Base-by-base conservation (phyloP, 257 asterid species). In the Solanum chiquidenum region DNA sequence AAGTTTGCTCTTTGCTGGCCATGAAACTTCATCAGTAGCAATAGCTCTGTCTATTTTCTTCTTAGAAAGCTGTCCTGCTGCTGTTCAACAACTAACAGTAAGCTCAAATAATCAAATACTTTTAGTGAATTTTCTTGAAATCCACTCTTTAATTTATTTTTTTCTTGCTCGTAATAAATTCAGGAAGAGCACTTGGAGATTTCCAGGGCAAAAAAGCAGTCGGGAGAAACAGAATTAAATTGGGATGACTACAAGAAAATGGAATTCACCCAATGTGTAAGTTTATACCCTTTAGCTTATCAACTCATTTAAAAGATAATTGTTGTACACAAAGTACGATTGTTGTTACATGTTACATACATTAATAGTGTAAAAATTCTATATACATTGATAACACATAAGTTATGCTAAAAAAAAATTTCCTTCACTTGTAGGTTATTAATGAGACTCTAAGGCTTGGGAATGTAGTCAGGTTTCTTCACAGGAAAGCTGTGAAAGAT, bases 201-300 rank as follows among this genome's bases (percentile, higher is more conserved):
- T 44, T 89, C 86, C 7, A 88, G 74, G 76, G 94, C 89, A 34
- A 94, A 93, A 89, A 89, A 73, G 89, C 90, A 88, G 87, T 85
- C 90, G 33, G 93, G 93, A 88, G 92, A 86, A 79, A 75, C 88
- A 49, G 94, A 92, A 29, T 83, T 96, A 93, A 91, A 68, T 72
- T 96, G 99, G 99, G 98, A 96, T 66, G 99, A 96, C 66, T 96
- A 96, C 92, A 96, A 91, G 92, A 93, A 94, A 87, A 96, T 96
- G 99, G 98, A 94, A 64, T 96, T 96, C 92, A 96, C 98, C 33
- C 99, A 96, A 90, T 94, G 98, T 84, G 99, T 96, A 91, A 93
- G 97, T 84, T 80, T 87, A 82, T 77, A 18, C 20, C 16, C 12
- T 87, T 12, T 75, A 35, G 8, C 84, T 25, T 25, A 7, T 77